These are phyloP conservation scores for Tylopilus sp. DNA, from an alignment of 768 basidiomycete species.

Conservation along the genomic window DNA sequence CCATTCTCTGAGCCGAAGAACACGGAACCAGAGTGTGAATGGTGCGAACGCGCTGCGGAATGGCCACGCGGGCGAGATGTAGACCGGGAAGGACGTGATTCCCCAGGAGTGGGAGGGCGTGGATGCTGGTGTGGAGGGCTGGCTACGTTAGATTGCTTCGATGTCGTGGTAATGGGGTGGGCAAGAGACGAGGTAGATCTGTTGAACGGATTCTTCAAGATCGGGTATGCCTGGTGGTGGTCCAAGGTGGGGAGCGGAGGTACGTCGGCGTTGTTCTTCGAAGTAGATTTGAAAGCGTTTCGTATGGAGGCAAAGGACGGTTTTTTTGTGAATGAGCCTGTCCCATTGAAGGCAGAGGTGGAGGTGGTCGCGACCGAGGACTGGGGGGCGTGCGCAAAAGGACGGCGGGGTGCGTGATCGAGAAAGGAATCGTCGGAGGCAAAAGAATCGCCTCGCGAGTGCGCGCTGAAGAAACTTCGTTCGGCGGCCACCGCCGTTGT, in stretches of 20 bases:
- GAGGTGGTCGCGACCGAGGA: conserved; percentile 60
- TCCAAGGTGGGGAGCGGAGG: conserved; percentile 78
- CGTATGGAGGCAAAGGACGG: conserved; percentile 83
- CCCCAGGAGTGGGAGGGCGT: conserved; percentile 59
- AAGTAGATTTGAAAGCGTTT: conserved; percentile 72
- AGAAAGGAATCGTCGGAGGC: conserved; percentile 73
- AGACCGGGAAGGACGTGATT: conserved; percentile 32
- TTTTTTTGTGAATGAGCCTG: conserved; percentile 64
- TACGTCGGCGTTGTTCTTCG: conserved; percentile 52
- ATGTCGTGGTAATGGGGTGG: conserved; percentile 39
- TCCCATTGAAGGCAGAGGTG: conserved; percentile 16
- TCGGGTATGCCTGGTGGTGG: conserved; percentile 57
- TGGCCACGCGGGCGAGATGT: conserved; percentile 54
- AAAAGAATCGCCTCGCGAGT: conserved; percentile 73
- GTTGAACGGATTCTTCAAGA: conserved; percentile 78
- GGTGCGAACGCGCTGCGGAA: conserved; percentile 64
- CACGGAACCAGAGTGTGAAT: conserved; percentile 73
- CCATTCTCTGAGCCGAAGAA: conserved; percentile 69
- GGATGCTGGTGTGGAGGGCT: conserved; percentile 47
- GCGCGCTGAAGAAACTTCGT: conserved; percentile 55
- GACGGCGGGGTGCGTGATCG: conserved; percentile 54
- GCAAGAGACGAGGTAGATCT: conserved; percentile 75
- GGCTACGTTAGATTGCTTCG: conserved; percentile 39
- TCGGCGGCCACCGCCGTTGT: conserved; percentile 41
- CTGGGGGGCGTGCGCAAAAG: conserved; percentile 70